Base-by-base conservation (phyloP, 805 yeast species). In the Candida saitoana region DNA sequence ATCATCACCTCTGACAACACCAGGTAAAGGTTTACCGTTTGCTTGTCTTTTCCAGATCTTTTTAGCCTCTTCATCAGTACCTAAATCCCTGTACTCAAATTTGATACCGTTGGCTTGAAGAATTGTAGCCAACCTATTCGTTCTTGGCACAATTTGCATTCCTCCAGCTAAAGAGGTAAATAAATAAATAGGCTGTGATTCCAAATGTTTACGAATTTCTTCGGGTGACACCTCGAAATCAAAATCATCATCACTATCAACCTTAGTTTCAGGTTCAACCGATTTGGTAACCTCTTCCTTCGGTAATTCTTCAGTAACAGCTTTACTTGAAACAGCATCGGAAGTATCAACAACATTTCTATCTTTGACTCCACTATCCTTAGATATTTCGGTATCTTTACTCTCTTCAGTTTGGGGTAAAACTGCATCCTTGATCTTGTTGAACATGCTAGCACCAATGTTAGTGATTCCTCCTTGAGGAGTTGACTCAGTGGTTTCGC, bases 121-220 rank as follows among this genome's bases (percentile, higher is more conserved):
- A 41, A 89, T 86, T 0, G 88, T 83, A 9, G 76, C 76, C 43
- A 90, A 63, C 42, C 95, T 69, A 54, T 84, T 86, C 12, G 96
- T 88, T 51, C 90, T 71, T 12, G 83, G 76, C 48, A 82, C 77
- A 60, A 90, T 79, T 58, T 84, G 85, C 74, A 80, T 82, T 1
- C 93, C 95, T 19, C 95, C 95, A 0, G 96, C 91, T 34, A 88
- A 69, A 0, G 96, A 90, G 0, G 96, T 89, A 65, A 73, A 88
- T 18, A 89, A 59, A 59, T 79, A 87, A 17, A 88, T 81, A 2
- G 93, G 90, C 43, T 59, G 67, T n/a, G 71, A 54, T 45, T 69
- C 67, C 37, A 69, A 54, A 48, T 70, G 72, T 50, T 64, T 63
- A 38, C 71, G 65, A 36, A 68, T 51, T 40, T 69, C 75, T 46